These are phyloP conservation scores for Mycosphaerelloides madeirae DNA, from an alignment of 2,329 filamentous ascomycete genomes.

Conservation along the genomic window DNA sequence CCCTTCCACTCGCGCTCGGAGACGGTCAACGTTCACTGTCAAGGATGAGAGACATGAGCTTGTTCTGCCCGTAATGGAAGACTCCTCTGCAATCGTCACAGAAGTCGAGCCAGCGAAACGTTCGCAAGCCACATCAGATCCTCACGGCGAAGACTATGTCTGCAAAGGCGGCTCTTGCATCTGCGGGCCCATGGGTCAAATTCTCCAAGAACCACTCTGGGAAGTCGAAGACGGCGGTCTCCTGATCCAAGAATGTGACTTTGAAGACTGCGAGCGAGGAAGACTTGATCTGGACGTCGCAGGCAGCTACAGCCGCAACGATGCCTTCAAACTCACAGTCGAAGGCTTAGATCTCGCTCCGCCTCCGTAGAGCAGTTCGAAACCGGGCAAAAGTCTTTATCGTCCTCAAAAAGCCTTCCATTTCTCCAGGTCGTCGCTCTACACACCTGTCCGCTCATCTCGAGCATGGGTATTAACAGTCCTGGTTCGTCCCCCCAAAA, in stretches of 20 bases:
- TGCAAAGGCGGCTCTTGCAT: conserved; percentile 79
- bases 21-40: conserved; percentile 38
- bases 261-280: conserved; percentile 81
- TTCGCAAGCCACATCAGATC: conserved; percentile 6
- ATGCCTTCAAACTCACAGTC: conserved; percentile 57
- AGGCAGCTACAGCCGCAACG: conserved; percentile 76
- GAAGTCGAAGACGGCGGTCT: conserved; percentile 65
- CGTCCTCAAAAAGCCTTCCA: no score
- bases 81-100: conserved; percentile 10
- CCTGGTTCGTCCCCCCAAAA: no score
- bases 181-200: conserved; percentile 71
- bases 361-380: not conserved
- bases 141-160: conserved; percentile 48
- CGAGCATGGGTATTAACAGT: no score
- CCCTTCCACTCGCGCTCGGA: conserved; percentile 22
- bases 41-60: conserved; percentile 54
- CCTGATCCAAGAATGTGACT: conserved; percentile 69
- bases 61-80: conserved; percentile 36
- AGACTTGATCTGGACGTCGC: conserved; percentile 77
- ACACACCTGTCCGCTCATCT: no score
- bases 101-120: conserved; percentile 6
- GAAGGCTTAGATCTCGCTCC: conserved; percentile 54
- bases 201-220: conserved; percentile 77
- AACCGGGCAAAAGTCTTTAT: no score
- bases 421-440: no score